A percentile compares a stretch with the other conserved stretches of the same genome.
Evolutionary conservation across 75 land plant genomes (phyloP).

Genomic region (Gnetum montanum): DNA sequence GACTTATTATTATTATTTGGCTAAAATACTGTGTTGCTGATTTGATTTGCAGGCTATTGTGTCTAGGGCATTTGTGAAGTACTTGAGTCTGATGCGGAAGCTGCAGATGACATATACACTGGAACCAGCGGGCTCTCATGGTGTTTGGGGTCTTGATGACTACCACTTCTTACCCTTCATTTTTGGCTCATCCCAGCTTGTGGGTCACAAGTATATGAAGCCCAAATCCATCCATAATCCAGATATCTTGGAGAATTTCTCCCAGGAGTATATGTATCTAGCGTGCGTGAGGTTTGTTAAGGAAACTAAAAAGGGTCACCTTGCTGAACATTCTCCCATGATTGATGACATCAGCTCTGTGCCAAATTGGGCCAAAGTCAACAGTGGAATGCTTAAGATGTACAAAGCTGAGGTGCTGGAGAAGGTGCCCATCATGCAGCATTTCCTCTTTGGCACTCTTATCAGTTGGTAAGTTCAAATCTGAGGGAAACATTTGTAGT

Average conservation of each 20-base stretch:
- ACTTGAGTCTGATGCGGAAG: conserved; percentile 78
- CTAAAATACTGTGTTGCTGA: no score
- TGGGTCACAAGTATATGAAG: conserved; percentile 95
- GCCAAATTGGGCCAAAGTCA: conserved; percentile 84
- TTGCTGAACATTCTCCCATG: conserved; percentile 97
- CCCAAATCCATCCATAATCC: conserved; percentile 95
- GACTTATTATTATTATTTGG: no score
- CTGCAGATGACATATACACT: conserved; percentile 73
- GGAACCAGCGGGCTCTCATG: conserved; percentile 97
- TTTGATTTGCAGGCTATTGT: no score
- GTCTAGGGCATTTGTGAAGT: conserved; percentile 57
- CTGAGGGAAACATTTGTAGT: no score
- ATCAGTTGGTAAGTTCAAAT: conserved; percentile 60
- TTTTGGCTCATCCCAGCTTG: conserved; percentile 87
- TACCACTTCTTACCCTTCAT: conserved; percentile 93
- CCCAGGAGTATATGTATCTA: conserved; percentile 80
- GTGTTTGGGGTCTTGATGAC: conserved; percentile 97
- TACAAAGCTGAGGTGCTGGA: conserved; percentile 94
- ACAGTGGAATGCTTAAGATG: conserved; percentile 95
- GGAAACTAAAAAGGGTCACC: conserved; percentile 84
- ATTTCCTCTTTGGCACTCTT: conserved; percentile 88
- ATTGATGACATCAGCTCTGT: conserved; percentile 94
- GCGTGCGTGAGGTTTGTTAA: conserved; percentile 81
- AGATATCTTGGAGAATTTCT: conserved; percentile 83
- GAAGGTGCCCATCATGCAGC: conserved; percentile 99